Evolutionary conservation across 2,329 filamentous ascomycete genomes (phyloP).

Genomic region (Penicillium sp.): DNA sequence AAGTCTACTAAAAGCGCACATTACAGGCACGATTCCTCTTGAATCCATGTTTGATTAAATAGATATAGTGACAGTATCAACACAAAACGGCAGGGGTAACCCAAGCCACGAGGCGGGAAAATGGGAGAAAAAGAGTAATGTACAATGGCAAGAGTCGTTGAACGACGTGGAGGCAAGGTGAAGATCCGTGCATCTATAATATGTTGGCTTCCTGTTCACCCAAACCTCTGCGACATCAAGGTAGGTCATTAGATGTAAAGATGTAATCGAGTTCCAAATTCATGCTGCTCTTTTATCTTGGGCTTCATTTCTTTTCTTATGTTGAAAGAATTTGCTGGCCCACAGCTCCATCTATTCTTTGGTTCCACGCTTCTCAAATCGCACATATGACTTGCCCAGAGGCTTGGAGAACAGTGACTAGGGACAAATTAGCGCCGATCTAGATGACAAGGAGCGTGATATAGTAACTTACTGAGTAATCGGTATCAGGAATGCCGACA

Average conservation of each 20-base stretch:
- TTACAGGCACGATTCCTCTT: neutral
- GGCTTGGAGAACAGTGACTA: conserved; percentile 70
- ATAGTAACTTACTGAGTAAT: conserved; percentile 51
- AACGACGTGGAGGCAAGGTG: conserved; percentile 1
- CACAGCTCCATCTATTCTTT: conserved; percentile 27
- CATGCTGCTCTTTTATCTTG: neutral
- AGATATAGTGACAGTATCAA: conserved; percentile 19
- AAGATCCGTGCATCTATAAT: neutral
- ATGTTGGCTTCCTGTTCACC: neutral
- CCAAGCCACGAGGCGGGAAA: conserved; percentile 1
- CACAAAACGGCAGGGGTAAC: neutral
- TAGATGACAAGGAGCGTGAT: neutral
- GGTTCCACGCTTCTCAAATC: conserved; percentile 62
- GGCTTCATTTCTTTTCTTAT: neutral
- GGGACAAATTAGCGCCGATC: conserved; percentile 10
- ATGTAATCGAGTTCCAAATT: conserved; percentile 1
- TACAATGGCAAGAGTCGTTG: conserved; percentile 20
- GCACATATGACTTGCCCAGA: conserved; percentile 67
- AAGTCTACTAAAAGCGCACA: neutral
- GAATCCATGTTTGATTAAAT: conserved; percentile 12
- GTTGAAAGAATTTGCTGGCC: neutral
- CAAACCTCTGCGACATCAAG: neutral
- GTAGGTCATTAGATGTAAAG: conserved; percentile 17
- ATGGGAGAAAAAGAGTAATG: conserved; percentile 15
- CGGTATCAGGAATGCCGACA: conserved; percentile 47